A percentile compares a stretch with the other conserved stretches of the same genome.
Conservation (phyloP, 2,329 filamentous ascomycete genomes). For the Microdochium nivale region DNA sequence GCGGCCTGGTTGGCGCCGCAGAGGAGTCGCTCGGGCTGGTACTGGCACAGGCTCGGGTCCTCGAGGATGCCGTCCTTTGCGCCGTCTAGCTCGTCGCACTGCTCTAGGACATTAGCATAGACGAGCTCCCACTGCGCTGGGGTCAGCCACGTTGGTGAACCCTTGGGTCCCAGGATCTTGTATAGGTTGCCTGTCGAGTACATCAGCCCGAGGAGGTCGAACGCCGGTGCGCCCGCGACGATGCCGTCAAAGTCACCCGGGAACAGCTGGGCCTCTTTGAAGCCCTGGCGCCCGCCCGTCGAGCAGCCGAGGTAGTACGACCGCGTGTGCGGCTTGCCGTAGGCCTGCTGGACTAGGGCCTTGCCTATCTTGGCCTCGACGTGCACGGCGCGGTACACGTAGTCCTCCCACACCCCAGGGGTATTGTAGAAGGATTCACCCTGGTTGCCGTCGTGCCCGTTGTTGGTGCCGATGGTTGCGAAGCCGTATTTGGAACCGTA, state of each 20-base stretch:
- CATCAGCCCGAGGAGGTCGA: conserved; percentile 9
- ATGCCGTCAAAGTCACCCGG: conserved; percentile 39
- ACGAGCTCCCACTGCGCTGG: conserved; percentile 20
- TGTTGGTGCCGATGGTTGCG: neutral
- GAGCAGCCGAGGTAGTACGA: conserved; percentile 44
- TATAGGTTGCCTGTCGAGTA: conserved; percentile 12
- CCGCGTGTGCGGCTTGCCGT: conserved; percentile 18
- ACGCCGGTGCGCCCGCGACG: conserved; percentile 30
- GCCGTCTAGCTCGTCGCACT: conserved; percentile 32
- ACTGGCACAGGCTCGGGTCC: conserved; percentile 24
- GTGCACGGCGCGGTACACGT: neutral
- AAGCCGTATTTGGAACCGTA: conserved; percentile 7
- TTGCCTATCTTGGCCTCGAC: neutral
- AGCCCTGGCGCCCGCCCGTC: conserved; percentile 44
- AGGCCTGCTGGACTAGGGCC: neutral
- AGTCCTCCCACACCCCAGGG: neutral
- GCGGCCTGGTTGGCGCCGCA: conserved; percentile 19
- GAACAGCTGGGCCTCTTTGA: conserved; percentile 32
- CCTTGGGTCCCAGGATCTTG: neutral
- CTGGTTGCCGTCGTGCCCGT: conserved; percentile 13
- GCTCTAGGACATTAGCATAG: conserved; percentile 22
- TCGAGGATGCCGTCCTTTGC: conserved; percentile 29
- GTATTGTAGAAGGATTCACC: conserved; percentile 10
- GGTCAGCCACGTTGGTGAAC: conserved; percentile 14
- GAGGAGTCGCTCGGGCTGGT: conserved; percentile 23